Conservation (phyloP, 2,329 filamentous ascomycete species). For the Neurospora crassa region DNA sequence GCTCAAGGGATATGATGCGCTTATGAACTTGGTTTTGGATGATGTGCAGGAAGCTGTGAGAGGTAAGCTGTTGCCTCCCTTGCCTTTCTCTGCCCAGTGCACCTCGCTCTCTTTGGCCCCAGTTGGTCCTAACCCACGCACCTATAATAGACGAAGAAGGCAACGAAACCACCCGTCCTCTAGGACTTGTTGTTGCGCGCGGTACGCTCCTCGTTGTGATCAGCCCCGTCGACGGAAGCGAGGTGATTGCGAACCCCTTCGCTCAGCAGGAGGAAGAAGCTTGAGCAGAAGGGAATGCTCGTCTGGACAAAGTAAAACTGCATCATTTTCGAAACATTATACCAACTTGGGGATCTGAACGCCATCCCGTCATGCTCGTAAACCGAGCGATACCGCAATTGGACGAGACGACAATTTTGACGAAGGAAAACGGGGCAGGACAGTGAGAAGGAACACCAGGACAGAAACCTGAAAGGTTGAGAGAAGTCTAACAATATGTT, state of each 20-base stretch:
- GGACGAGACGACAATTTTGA: not conserved
- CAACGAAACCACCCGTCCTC: constrained; percentile 69
- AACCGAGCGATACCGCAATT: not conserved
- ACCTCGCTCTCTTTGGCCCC: not conserved
- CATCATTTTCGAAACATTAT: not conserved
- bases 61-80: constrained; percentile 46
- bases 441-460: not conserved
- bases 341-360: not conserved
- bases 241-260: constrained; percentile 94
- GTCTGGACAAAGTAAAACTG: not conserved
- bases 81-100: not conserved
- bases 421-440: not conserved
- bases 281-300: constrained; percentile 19
- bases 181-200: constrained; percentile 81
- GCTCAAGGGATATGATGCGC: constrained; percentile 89
- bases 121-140: not conserved
- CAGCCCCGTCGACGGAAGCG: constrained; percentile 86
- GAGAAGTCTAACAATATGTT: not conserved
- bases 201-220: constrained; percentile 90
- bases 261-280: constrained; percentile 58
- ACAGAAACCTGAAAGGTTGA: not conserved
- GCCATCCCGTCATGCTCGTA: not conserved
- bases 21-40: constrained; percentile 96
- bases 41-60: constrained; percentile 84
- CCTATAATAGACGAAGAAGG: constrained; percentile 65